phyloP scores from a whole-genome alignment of 495 filamentous ascomycete genomes.

The Paragyromitra xinjiangensis region DNA sequence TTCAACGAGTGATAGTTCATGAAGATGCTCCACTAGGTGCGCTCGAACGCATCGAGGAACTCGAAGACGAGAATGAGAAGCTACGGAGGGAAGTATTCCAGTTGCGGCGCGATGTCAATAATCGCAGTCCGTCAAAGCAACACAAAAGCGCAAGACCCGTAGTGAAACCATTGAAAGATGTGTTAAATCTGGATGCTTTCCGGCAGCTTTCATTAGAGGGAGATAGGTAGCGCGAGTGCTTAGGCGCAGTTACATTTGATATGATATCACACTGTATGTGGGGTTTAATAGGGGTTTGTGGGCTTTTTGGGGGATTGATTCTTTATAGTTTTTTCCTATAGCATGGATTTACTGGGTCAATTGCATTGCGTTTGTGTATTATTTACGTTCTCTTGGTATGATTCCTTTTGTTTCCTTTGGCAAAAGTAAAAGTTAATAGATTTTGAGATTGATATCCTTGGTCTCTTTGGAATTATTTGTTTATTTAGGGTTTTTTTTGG shows the following conservation, averaged over 20 bases:
- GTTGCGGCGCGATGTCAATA: slow-evolving; percentile 63
- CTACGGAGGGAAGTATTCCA: slow-evolving; percentile 65
- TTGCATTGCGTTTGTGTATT: slow-evolving; percentile 19
- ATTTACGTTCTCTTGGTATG: not conserved
- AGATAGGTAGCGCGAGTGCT: slow-evolving; percentile 13
- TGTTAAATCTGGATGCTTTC: slow-evolving; percentile 44
- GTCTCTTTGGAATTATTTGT: not conserved
- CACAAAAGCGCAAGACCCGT: slow-evolving; percentile 10
- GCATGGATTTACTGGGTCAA: not conserved
- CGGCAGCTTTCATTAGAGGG: slow-evolving; percentile 23
- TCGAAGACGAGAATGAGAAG: slow-evolving; percentile 71
- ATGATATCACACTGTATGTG: slow-evolving; percentile 1
- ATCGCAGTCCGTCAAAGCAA: slow-evolving; percentile 59
- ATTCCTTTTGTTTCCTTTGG: not conserved
- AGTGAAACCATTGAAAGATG: slow-evolving; percentile 39
- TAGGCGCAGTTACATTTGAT: slow-evolving; percentile 5
- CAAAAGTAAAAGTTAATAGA: not conserved
- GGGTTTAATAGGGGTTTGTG: not conserved
- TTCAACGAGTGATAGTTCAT: slow-evolving; percentile 55
- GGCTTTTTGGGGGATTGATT: not conserved
- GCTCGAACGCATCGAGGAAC: slow-evolving; percentile 62
- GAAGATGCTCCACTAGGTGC: slow-evolving; percentile 61
- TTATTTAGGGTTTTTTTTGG: not conserved
- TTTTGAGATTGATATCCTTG: not conserved
- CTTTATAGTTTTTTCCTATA: not conserved